phyloP scores from a whole-genome alignment of 148 eudicot species.

The Silene uniflora region DNA sequence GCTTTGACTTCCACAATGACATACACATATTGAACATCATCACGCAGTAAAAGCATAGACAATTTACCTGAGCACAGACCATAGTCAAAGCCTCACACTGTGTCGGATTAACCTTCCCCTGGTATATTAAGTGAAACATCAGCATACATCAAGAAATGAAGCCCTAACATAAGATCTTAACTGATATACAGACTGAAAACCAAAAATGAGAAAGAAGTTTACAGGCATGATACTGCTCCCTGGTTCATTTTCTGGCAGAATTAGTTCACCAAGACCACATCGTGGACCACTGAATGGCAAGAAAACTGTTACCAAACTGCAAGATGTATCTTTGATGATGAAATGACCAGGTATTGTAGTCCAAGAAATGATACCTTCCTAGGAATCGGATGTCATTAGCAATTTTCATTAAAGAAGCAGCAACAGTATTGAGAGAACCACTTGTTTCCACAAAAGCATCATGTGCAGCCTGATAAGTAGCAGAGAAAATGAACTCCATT shows the following conservation, averaged over 20 bases:
- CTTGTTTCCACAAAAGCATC: slow-evolving; percentile 97
- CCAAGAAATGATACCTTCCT: slow-evolving; percentile 60
- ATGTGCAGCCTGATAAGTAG: slow-evolving; percentile 74
- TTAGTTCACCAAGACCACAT: slow-evolving; percentile 94
- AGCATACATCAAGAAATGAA: slow-evolving; percentile 8
- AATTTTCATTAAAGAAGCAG: slow-evolving; percentile 91
- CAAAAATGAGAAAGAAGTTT: slow-evolving; percentile 19
- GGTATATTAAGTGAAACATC: slow-evolving; percentile 18
- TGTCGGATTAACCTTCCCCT: slow-evolving; percentile 99
- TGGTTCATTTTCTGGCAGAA: slow-evolving; percentile 99
- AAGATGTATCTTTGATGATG: background rate
- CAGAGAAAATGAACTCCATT: background rate
- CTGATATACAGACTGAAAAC: background rate
- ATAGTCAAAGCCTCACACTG: slow-evolving; percentile 99
- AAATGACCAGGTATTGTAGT: slow-evolving; percentile 9
- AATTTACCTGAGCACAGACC: slow-evolving; percentile 94
- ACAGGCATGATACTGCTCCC: slow-evolving; percentile 99
- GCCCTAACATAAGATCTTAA: background rate
- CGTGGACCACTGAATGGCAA: slow-evolving; percentile 80
- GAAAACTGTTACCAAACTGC: slow-evolving; percentile 12
- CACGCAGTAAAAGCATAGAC: background rate
- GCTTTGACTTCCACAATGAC: background rate
- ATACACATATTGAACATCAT: background rate
- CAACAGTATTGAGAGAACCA: slow-evolving; percentile 84
- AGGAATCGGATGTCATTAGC: slow-evolving; percentile 90